A percentile compares a stretch with the other conserved stretches of the same genome.
Evolutionary conservation across 257 asterid genomes (phyloP).

Genomic region (Scutellaria baicalensis): DNA sequence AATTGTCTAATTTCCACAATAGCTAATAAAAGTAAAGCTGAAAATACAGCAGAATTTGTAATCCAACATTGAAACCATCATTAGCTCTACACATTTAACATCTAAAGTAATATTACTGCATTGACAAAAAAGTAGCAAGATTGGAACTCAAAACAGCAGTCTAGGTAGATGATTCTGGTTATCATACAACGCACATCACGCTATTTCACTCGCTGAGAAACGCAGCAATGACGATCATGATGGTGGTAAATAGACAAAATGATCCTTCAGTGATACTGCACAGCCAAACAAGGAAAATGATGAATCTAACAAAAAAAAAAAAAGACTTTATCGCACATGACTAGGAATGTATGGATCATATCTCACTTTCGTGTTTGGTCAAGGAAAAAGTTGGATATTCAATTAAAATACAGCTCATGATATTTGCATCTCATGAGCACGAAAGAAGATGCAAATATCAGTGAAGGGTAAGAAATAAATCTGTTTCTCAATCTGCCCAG

Average conservation of each 20-base stretch:
- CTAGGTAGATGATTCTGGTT: not conserved
- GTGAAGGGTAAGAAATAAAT: not conserved
- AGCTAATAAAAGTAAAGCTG: not conserved
- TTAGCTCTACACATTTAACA: not conserved
- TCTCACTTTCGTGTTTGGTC: too few species aligned
- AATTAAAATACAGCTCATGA: not conserved
- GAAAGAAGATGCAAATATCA: not conserved
- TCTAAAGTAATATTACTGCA: not conserved
- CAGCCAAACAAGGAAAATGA: not conserved
- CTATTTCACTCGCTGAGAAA: not conserved
- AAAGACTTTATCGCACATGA: too few species aligned
- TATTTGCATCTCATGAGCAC: not conserved
- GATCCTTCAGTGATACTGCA: slow-evolving; percentile 43
- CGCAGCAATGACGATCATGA: not conserved
- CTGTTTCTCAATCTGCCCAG: not conserved
- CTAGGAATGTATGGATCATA: too few species aligned
- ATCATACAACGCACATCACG: not conserved
- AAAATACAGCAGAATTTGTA: not conserved
- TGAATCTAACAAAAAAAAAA: too few species aligned
- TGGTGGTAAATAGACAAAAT: not conserved
- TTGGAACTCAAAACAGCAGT: not conserved
- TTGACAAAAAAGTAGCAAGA: not conserved
- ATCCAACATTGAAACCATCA: not conserved
- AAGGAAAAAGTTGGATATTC: not conserved
- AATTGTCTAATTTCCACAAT: not conserved